These are phyloP conservation scores for Ashbya aceris DNA, from an alignment of 1,139 yeast species.

Conservation along the genomic window DNA sequence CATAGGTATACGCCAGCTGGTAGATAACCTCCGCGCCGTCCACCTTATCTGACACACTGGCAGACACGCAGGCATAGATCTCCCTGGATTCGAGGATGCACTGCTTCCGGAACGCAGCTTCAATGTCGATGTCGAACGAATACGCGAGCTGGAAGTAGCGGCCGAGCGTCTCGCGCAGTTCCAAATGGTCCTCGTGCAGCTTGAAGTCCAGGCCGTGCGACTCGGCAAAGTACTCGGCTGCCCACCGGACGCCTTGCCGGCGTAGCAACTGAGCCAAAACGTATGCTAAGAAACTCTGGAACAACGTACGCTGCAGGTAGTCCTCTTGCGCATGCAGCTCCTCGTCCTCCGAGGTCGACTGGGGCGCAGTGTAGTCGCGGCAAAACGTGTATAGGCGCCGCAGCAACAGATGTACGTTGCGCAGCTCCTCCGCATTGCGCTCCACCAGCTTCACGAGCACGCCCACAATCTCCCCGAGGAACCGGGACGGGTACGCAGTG, in stretches of 20 bases:
- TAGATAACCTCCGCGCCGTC: conserved; percentile 31
- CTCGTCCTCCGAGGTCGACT: conserved; percentile 36
- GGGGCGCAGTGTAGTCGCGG: conserved; percentile 50
- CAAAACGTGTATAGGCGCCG: conserved; percentile 58
- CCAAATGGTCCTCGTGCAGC: background rate
- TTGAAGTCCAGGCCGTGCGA: background rate
- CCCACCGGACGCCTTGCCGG: conserved; percentile 21
- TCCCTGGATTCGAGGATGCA: conserved; percentile 18
- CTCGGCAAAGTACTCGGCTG: conserved; percentile 17
- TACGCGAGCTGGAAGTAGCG: conserved; percentile 38
- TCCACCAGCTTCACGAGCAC: conserved; percentile 42
- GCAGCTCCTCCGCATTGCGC: conserved; percentile 34
- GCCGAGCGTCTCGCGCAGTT: background rate
- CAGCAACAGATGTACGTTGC: conserved; percentile 16
- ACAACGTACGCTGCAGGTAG: conserved; percentile 36
- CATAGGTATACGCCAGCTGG: conserved; percentile 32
- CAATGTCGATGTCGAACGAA: conserved; percentile 56
- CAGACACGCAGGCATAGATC: conserved; percentile 23
- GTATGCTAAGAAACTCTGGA: conserved; percentile 39
- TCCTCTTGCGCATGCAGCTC: conserved; percentile 40
- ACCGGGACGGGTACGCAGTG: conserved; percentile 68
- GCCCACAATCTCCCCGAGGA: conserved; percentile 55
- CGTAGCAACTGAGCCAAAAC: conserved; percentile 36
- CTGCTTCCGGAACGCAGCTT: conserved; percentile 32
- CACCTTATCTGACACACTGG: conserved; percentile 20